A percentile compares a stretch with the other conserved stretches of the same genome.
These are phyloP conservation scores for Phaeotremella skinneri DNA, from an alignment of 768 basidiomycete species.

Conservation along the genomic window DNA sequence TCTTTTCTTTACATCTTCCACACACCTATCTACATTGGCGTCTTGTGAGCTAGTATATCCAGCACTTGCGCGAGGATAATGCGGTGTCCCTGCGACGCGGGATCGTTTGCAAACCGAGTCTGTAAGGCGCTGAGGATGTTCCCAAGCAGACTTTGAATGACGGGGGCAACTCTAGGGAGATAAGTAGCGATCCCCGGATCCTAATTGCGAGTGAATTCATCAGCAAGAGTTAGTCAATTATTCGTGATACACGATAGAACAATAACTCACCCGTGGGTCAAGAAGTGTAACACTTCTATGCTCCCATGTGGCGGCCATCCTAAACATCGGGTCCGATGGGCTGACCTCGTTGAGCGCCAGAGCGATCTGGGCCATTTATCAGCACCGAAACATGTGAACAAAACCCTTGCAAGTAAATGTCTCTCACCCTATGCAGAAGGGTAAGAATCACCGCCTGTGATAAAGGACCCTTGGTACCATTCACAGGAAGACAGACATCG, in stretches of 20 bases:
- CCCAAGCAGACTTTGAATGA: slow-evolving; percentile 14
- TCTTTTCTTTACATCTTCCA: neutral
- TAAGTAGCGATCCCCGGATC: slow-evolving; percentile 17
- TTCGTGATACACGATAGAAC: neutral
- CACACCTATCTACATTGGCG: neutral
- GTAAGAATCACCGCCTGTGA: slow-evolving; percentile 47
- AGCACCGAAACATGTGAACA: neutral
- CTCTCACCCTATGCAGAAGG: slow-evolving; percentile 44
- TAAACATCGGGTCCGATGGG: slow-evolving; percentile 12
- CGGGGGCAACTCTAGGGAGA: slow-evolving; percentile 15
- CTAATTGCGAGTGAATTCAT: slow-evolving; percentile 1
- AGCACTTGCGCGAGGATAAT: slow-evolving; percentile 12
- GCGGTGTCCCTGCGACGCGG: slow-evolving; percentile 6
- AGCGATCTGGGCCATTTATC: slow-evolving; percentile 13
- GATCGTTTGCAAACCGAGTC: slow-evolving; percentile 14
- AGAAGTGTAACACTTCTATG: slow-evolving; percentile 17
- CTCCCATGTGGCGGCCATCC: slow-evolving; percentile 17
- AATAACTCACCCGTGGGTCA: slow-evolving; percentile 21
- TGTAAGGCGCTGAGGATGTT: slow-evolving; percentile 7
- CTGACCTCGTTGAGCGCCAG: slow-evolving; percentile 19
- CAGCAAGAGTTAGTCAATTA: neutral
- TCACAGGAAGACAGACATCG: slow-evolving; percentile 30
- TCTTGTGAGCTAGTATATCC: slow-evolving; percentile 19
- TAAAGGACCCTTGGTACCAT: slow-evolving; percentile 24
- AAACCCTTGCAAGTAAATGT: too few relatives aligned